Base-by-base conservation (phyloP, 805 yeast species). In the Candida ovalis region DNA sequence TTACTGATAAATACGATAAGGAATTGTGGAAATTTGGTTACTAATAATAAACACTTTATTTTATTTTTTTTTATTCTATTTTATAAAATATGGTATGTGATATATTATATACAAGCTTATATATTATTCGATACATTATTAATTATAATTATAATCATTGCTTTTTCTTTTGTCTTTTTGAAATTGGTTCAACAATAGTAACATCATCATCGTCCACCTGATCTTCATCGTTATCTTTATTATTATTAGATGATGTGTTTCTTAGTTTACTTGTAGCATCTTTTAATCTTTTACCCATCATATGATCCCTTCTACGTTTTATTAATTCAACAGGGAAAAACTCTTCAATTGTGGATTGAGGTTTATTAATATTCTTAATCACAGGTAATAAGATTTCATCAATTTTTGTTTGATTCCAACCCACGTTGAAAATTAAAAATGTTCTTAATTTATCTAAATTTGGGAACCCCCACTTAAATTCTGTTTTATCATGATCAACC, bases 391-490 rank as follows among this genome's bases (percentile, higher is more conserved):
- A 70, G 3, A 90, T 83, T 58, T 88, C 91, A 60, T 92, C 96
- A 2, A 88, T 84, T 49, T 80, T 76, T 8, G 76, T 82, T 57
- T 81, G 81, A 2, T 77, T 69, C 97, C 99, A 95, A 2, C 91
- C 90, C 8, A 90, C 81, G 40, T 80, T 80, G 41, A 68, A 72
- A 76, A 77, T 78, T 64, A 94, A 70, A 56, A 78, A 91, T 0
- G 79, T 72, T 27, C 97, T 69, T 44, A 94, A 70, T 54, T 80
- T 81, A 57, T 90, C 97, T 49, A 91, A 67, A 62, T 88, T 89
- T 0, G 97, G 97, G 2, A 73, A 68, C 0, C 97, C 98, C 99
- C 99, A 94, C 42, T 77, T 77, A 67, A 94, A 91, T 46, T 77
- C 75, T 0, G 91, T 86, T 41, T 71, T 70, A 62, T 91, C 97